phyloP scores from a whole-genome alignment of 768 basidiomycete species.

The Termitomyces sp. region DNA sequence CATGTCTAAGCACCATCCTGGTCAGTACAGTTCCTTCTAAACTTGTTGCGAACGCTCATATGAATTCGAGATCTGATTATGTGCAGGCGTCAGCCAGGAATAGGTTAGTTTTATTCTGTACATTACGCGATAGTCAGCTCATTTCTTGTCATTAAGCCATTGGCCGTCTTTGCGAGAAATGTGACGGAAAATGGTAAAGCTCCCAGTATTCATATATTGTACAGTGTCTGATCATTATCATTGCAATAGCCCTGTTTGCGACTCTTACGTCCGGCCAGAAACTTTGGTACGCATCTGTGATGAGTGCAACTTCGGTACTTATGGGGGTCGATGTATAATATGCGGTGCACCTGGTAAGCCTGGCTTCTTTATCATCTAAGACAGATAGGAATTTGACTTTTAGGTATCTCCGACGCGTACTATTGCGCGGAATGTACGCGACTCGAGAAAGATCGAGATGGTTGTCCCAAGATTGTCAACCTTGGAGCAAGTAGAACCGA shows the following conservation, averaged over 20 bases:
- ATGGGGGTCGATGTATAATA: conserved; percentile 96
- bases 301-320: conserved; percentile 99
- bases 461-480: conserved; percentile 97
- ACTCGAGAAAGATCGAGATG: conserved; percentile 95
- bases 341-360: conserved; percentile 87
- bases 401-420: conserved; percentile 98
- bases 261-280: conserved; percentile 98
- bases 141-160: conserved; percentile 57
- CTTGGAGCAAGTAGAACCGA: conserved; percentile 93
- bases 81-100: conserved; percentile 97
- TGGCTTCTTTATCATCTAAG: not conserved
- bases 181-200: conserved; percentile 96
- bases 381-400: not conserved
- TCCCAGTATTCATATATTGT: not conserved
- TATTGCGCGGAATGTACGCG: conserved; percentile 98
- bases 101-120: conserved; percentile 51
- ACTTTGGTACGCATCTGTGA: conserved; percentile 98
- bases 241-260: conserved; percentile 82
- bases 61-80: conserved; percentile 82
- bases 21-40: conserved; percentile 25
- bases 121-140: conserved; percentile 3
- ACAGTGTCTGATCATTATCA: not conserved
- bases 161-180: conserved; percentile 97
- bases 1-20: conserved; percentile 93
- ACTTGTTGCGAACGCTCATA: not conserved